Evolutionary conservation across 2,329 filamentous ascomycete species (phyloP).

Genomic region (Fusarium pseudograminearum): DNA sequence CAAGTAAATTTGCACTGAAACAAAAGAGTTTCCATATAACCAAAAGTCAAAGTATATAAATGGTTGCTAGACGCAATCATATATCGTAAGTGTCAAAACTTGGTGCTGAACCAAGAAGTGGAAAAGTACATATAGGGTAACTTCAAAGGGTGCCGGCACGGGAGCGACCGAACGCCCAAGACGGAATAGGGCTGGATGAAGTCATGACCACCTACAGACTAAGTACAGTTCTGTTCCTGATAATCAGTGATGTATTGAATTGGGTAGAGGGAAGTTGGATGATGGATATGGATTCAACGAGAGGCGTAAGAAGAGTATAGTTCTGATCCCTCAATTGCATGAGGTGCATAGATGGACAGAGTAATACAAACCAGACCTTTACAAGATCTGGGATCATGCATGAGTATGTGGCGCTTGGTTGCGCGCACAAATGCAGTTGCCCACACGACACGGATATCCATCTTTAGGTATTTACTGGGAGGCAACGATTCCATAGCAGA

Average conservation of each 20-base stretch:
- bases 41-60: not conserved
- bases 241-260: not conserved
- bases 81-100: not conserved
- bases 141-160: slow-evolving; percentile 4
- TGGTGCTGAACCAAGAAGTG: not conserved
- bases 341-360: not conserved
- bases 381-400: not conserved
- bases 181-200: slow-evolving; percentile 45
- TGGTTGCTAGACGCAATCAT: not conserved
- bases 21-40: not conserved
- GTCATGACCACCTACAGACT: slow-evolving; percentile 28
- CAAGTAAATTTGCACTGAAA: too few species aligned
- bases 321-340: not conserved
- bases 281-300: not conserved
- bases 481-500: not conserved
- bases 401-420: slow-evolving; percentile 34
- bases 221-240: not conserved
- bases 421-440: slow-evolving; percentile 33
- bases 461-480: not conserved
- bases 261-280: not conserved
- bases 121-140: slow-evolving; percentile 40
- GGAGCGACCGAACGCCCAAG: slow-evolving; percentile 30
- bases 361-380: not conserved
- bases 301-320: not conserved
- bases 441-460: slow-evolving; percentile 36